phyloP scores from a whole-genome alignment of 768 basidiomycete genomes.

The Russula compacta region DNA sequence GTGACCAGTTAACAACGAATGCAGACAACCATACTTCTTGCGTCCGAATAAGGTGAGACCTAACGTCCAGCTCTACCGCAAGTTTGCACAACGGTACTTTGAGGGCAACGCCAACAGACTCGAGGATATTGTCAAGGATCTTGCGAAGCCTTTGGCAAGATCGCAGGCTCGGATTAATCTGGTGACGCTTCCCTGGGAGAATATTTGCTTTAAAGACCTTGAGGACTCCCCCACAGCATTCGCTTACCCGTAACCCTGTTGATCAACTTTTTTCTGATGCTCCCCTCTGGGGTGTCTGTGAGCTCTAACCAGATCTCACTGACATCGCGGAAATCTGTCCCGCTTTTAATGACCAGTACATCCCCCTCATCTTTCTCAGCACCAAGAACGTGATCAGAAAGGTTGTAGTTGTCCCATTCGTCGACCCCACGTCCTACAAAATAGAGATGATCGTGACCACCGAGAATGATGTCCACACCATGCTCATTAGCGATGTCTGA shows the following conservation, averaged over 20 bases:
- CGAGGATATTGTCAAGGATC: slow-evolving; percentile 54
- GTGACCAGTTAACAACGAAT: neutral
- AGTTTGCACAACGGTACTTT: slow-evolving; percentile 71
- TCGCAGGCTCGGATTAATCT: slow-evolving; percentile 45
- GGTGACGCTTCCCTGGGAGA: slow-evolving; percentile 55
- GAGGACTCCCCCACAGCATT: neutral
- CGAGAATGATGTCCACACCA: slow-evolving; percentile 76
- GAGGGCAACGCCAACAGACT: slow-evolving; percentile 58
- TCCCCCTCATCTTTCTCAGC: slow-evolving; percentile 67
- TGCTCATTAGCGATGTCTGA: slow-evolving; percentile 43
- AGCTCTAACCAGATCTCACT: slow-evolving; percentile 66
- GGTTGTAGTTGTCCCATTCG: slow-evolving; percentile 59
- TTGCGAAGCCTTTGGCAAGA: slow-evolving; percentile 37
- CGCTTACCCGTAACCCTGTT: slow-evolving; percentile 47
- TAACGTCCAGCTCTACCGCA: slow-evolving; percentile 56
- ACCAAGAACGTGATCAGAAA: slow-evolving; percentile 43
- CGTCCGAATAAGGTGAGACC: slow-evolving; percentile 66
- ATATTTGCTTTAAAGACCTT: neutral
- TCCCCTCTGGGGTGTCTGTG: slow-evolving; percentile 47
- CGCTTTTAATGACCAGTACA: slow-evolving; percentile 72
- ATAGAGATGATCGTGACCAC: slow-evolving; percentile 86
- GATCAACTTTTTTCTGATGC: slow-evolving; percentile 58
- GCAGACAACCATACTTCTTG: slow-evolving; percentile 43
- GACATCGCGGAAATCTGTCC: slow-evolving; percentile 82
- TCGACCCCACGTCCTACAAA: slow-evolving; percentile 58